Evolutionary conservation across 2,329 filamentous ascomycete species (phyloP), one percentile per base, ranked within the genome.

Genomic region (Aspergillus viridinutans): DNA sequence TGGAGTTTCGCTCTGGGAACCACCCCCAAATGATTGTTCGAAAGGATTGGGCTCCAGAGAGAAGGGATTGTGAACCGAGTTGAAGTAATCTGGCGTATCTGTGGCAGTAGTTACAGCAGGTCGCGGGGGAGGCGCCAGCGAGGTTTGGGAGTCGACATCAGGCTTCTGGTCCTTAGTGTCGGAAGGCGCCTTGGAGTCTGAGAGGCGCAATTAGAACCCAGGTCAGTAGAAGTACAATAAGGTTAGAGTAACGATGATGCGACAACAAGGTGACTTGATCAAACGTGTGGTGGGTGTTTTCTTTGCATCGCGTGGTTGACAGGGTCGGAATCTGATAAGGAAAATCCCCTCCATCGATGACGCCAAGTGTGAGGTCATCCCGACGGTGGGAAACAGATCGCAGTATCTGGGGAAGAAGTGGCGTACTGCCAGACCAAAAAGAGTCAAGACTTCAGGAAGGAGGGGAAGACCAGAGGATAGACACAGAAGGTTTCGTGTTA

Each of bases 21-120:
- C 57, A 43, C 62, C 62, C 48, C 63, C 87, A 72, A 99, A 99
- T 6, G 93, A 97, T 76, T 94, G 90, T 74, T 97, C 94, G 69
- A 99, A 97, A 8, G 94, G 93, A 75, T 99, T 97, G 58, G 92
- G 92, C 79, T 97, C 94, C 78, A 72, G 80, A 70, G 74, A 85
- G 74, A 74, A 80, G 40, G 71, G 74, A 67, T 76, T 77, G 65
- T 83, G 81, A 61, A 83, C 79, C 57, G 79, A 81, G 53, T 83
- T 82, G 73, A 90, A 91, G 75, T 89, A 90, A 69, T 91, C 88
- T 49, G 85, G 82, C 8, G 84, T 84, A 65, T 85, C 82, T 55
- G 76, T 74, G 57, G 78, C 75, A 61, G 77, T 77, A 55, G 86
- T 83, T 50, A 66, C 67, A 52, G 72, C 71, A 54, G 78, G 77